A percentile compares a stretch with the other conserved stretches of the same genome.
phyloP scores from a whole-genome alignment of 1,139 yeast species.

The Yamadazyma epiphylla region DNA sequence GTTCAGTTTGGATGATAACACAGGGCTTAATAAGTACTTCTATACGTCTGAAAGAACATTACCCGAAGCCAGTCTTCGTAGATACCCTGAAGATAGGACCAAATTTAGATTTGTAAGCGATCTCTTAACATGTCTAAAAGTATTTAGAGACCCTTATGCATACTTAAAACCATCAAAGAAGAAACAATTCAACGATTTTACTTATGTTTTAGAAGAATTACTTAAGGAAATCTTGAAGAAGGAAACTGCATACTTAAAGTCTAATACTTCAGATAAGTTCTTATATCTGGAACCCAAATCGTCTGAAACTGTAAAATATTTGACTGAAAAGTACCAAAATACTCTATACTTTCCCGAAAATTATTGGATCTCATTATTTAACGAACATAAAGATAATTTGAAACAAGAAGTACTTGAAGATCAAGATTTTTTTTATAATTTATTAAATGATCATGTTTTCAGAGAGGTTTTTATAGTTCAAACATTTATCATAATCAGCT shows the following conservation, averaged over 20 bases:
- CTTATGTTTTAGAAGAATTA: constrained; percentile 23
- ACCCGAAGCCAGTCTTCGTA: constrained; percentile 19
- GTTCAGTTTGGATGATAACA: constrained; percentile 40
- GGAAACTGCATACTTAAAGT: constrained; percentile 8
- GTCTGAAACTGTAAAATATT: constrained; percentile 13
- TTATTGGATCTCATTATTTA: constrained; percentile 32
- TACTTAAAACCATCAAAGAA: constrained; percentile 22
- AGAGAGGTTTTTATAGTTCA: constrained; percentile 29
- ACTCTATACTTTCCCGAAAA: constrained; percentile 33
- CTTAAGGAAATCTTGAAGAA: constrained; percentile 28
- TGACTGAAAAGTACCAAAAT: constrained; percentile 19
- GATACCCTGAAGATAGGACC: constrained; percentile 5
- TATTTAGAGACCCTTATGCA: constrained; percentile 36
- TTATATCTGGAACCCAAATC: too few species aligned
- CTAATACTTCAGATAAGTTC: constrained; percentile 5
- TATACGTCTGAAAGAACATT: constrained; percentile 24
- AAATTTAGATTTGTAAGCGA: constrained; percentile 25
- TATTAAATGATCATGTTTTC: constrained; percentile 24
- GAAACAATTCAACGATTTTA: constrained; percentile 18
- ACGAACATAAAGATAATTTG: constrained; percentile 12
- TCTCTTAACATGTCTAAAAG: constrained; percentile 25
- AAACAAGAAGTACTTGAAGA: constrained; percentile 23
- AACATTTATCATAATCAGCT: constrained; percentile 27
- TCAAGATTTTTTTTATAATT: constrained; percentile 20
- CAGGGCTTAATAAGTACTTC: constrained; percentile 44